Evolutionary conservation across 805 yeast species (phyloP).

Genomic region (Wickerhamiella alocasiicola): DNA sequence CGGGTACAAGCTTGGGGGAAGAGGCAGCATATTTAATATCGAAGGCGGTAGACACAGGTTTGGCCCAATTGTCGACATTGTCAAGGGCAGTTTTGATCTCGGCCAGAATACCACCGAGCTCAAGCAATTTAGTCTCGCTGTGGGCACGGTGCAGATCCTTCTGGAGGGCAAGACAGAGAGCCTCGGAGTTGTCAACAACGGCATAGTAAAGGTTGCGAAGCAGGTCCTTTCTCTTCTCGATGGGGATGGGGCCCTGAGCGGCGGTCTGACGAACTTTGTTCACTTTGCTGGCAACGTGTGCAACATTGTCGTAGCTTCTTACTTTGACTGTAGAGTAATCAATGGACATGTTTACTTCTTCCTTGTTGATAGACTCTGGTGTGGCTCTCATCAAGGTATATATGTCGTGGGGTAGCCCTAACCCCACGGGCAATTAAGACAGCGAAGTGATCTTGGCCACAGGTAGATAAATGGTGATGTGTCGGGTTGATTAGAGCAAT

Average conservation of each 20-base stretch:
- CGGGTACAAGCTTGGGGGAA: conserved; percentile 18
- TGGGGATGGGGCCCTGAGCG: conserved; percentile 22
- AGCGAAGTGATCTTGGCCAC: too few relatives aligned
- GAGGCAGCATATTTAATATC: conserved; percentile 20
- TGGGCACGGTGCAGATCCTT: conserved; percentile 57
- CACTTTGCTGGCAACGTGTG: not conserved
- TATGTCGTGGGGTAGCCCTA: too few relatives aligned
- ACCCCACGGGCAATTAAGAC: too few relatives aligned
- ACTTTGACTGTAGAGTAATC: not conserved
- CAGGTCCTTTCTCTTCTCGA: conserved; percentile 46
- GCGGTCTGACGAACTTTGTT: not conserved
- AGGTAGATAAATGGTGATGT: too few relatives aligned
- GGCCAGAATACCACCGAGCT: conserved; percentile 37
- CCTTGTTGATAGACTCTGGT: not conserved
- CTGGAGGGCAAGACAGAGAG: conserved; percentile 43
- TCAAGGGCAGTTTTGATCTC: conserved; percentile 52
- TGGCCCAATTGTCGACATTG: conserved; percentile 48
- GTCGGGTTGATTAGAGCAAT: too few relatives aligned
- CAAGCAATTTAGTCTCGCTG: conserved; percentile 51
- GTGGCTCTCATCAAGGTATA: too few relatives aligned
- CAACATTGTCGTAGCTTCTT: not conserved
- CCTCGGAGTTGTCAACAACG: conserved; percentile 44
- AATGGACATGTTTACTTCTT: not conserved
- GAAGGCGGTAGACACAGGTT: conserved; percentile 32
- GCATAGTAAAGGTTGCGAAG: conserved; percentile 56